Evolutionary conservation across 352 stramenopile species (phyloP).

Genomic region (Phytophthora sp.): DNA sequence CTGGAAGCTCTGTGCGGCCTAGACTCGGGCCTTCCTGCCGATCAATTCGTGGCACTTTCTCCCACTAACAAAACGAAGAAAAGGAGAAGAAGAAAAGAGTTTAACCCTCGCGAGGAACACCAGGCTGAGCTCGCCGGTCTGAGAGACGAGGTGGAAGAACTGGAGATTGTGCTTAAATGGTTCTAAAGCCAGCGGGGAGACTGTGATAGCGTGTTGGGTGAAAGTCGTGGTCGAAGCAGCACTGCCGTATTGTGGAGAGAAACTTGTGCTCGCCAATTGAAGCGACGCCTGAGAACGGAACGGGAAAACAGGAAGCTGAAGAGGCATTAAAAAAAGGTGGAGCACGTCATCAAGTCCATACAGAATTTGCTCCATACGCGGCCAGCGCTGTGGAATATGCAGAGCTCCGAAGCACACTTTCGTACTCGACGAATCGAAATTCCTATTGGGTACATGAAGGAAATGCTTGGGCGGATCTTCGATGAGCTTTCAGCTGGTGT

Average conservation of each 20-base stretch:
- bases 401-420: not conserved
- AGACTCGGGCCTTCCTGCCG: no score
- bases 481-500: conserved; percentile 28
- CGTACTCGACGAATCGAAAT: conserved; percentile 17
- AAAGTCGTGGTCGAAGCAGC: not conserved
- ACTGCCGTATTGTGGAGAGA: conserved; percentile 8
- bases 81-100: not conserved
- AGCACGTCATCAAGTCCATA: conserved; percentile 15
- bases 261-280: conserved; percentile 10
- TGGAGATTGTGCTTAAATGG: conserved; percentile 15
- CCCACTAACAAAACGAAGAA: no score
- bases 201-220: no score
- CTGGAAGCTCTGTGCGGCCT: no score
- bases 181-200: no score
- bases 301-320: conserved; percentile 30
- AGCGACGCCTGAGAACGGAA: conserved; percentile 15
- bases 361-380: conserved; percentile 22
- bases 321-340: conserved; percentile 14
- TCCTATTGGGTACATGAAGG: conserved; percentile 4
- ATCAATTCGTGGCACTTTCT: no score
- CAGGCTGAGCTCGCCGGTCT: conserved; percentile 24
- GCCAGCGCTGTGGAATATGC: conserved; percentile 1
- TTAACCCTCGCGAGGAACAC: conserved; percentile 24
- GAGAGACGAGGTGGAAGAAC: conserved; percentile 13
- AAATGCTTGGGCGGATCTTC: conserved; percentile 18